Conservation (phyloP, 805 yeast genomes). For the Jamesozyma gamospora region DNA sequence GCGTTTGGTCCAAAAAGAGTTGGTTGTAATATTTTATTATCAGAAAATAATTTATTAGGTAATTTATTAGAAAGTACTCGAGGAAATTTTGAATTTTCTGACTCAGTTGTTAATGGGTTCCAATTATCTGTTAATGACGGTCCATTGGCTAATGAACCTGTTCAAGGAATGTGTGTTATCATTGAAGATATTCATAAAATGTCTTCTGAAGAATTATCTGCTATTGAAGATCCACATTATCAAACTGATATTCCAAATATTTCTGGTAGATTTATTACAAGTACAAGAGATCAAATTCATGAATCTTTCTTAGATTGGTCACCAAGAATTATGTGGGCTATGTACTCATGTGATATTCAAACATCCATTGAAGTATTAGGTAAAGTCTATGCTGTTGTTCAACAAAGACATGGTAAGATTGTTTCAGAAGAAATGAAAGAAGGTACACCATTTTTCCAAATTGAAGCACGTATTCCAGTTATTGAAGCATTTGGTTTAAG, state of each 20-base stretch:
- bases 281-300: constrained; percentile 65
- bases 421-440: constrained; percentile 93
- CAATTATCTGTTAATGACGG: constrained; percentile 77
- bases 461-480: constrained; percentile 80
- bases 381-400: constrained; percentile 89
- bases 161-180: constrained; percentile 66
- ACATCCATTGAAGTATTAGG: constrained; percentile 92
- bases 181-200: constrained; percentile 33
- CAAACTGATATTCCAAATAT: constrained; percentile 34
- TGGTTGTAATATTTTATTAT: constrained; percentile 64
- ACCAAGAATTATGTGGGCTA: constrained; percentile 84
- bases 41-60: constrained; percentile 29
- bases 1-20: constrained; percentile 68
- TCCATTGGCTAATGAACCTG: constrained; percentile 79
- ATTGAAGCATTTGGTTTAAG: constrained; percentile 95
- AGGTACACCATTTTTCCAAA: constrained; percentile 92
- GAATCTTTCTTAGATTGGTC: constrained; percentile 67
- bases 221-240: constrained; percentile 15
- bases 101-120: constrained; percentile 70
- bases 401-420: constrained; percentile 75
- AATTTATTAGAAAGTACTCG: constrained; percentile 23
- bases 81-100: constrained; percentile 37
- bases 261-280: constrained; percentile 65
- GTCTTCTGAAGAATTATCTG: constrained; percentile 23
- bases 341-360: constrained; percentile 90